Base-by-base conservation (phyloP, 1,284 basidiomycete genomes). In the Apiotrichum mycotoxinovorans region DNA sequence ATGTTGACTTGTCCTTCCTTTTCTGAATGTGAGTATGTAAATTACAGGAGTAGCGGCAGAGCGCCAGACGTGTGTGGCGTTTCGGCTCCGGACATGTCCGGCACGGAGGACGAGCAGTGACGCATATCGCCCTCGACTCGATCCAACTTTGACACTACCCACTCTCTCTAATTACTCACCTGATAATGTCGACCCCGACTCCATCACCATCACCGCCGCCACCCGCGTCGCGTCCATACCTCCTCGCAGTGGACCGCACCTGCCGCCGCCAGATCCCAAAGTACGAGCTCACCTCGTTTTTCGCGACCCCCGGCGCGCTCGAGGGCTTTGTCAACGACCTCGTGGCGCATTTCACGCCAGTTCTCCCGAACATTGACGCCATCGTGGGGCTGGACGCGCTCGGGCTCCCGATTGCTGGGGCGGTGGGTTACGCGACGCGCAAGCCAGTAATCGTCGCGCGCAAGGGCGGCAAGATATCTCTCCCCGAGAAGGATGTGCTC, bases 261-360 rank as follows among this genome's bases (percentile, higher is more conserved):
- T 30, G 30, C 30, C 22, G 38, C 23, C 56, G 50, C 20, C 45
- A 48, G 1, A 11, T 42, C 34, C 52, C 48, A 3, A 41, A 53
- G 5, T 62, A 58, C 53, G 60, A 62, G 38, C 51, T 62, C n/a
- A 62, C 60, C 22, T 58, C 57, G 4, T 62, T 62, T 53, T 62
- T 54, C 45, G 56, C 60, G 15, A 20, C 47, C 17, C 60, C 60
- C 15, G 45, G 38, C 48, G 52, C 60, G 8, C 26, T 62, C 30
- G 17, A 33, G 22, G 35, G 17, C 3, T 53, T 58, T 40, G 27
- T 51, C 17, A 15, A n/a, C 26, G 60, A 62, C 37, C 23, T 62
- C 8, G 14, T 27, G 2, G 41, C 27, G 15, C 51, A 58, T 46
- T 62, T 52, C 37, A 7, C 9, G n/a, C 12, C 9, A 18, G n/a